phyloP scores from a whole-genome alignment of 1,284 basidiomycete species.

The Puccinia polysora region DNA sequence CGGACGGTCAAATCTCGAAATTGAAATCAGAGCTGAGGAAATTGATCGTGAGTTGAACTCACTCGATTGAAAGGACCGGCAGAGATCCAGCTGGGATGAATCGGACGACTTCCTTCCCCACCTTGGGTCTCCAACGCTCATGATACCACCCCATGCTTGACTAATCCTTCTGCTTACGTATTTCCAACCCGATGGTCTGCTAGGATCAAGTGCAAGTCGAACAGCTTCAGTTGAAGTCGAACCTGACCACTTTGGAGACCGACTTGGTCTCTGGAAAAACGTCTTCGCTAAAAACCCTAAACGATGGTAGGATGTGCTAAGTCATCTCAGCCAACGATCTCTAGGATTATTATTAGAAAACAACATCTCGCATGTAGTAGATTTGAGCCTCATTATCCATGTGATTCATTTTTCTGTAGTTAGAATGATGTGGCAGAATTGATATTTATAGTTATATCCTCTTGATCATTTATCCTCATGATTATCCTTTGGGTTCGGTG shows the following conservation, averaged over 20 bases:
- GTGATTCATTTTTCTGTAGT: no score
- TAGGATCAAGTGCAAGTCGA: conserved; percentile 32
- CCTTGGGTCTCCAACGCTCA: neutral
- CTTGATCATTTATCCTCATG: no score
- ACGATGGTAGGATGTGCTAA: conserved; percentile 1
- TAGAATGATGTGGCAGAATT: no score
- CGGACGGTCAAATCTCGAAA: conserved; percentile 22
- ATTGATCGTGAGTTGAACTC: conserved; percentile 15
- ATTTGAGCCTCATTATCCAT: no score
- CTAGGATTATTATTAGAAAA: no score
- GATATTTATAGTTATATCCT: no score
- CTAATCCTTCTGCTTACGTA: neutral
- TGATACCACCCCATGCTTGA: neutral
- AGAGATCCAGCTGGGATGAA: neutral
- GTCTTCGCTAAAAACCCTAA: neutral
- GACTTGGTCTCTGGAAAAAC: conserved; percentile 19
- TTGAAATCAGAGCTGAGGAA: conserved; percentile 19
- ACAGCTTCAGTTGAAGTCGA: conserved; percentile 23
- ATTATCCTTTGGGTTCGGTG: no score
- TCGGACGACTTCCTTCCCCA: neutral
- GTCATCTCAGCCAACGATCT: no score
- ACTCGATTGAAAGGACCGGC: neutral
- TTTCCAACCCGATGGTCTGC: neutral
- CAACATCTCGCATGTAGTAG: no score
- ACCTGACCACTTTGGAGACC: conserved; percentile 27